Evolutionary conservation across 208 protist genomes (phyloP), one percentile per base, ranked within the genome.

Genomic region (Leishmania gerbilli): DNA sequence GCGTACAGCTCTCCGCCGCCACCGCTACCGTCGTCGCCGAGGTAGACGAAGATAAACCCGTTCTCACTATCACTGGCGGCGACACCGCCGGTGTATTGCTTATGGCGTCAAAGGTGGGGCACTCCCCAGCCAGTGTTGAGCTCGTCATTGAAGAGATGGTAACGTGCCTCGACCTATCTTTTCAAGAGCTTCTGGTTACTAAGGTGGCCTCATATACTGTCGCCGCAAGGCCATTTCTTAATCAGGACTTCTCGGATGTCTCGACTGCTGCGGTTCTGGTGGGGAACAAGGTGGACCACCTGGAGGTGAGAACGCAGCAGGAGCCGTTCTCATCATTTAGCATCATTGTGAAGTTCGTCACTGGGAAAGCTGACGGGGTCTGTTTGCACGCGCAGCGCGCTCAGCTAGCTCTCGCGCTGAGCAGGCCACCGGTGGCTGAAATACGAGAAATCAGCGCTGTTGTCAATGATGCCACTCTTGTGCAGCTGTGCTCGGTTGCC

Each of bases 141-240:
- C 17, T 82, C 17, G 47, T 67, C 55, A 40, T 86, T 2, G 82
- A 81, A 11, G 51, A 74, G 0, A 65, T 82, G 21, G 21, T 49
- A 31, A 58, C 74, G 3, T 86, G 82, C 47, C 45, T 86, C 7
- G 78, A 82, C 40, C 47, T 79, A 3, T 69, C 55, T 42, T 56
- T 82, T 37, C 82, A 86, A 55, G 74, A 86, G 53, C 77, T 86
- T 47, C 74, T 86, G 49, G 31, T 77, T 40, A 9, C 74, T 1
- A 86, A 80, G 27, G 15, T 77, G 1, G 31, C 47, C 24, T 86
- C 82, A 1, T 86, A 76, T 60, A 56, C 76, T 53, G 55, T 21
- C 19, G 79, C 82, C 4, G 72, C 76, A 51, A 79, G 77, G 56
- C 74, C 77, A 53, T 86, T 86, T 47, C 31, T 76, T 58, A n/a